Base-by-base conservation (phyloP, 2,329 filamentous ascomycete species). In the Rhytidhysteron rufulum region DNA sequence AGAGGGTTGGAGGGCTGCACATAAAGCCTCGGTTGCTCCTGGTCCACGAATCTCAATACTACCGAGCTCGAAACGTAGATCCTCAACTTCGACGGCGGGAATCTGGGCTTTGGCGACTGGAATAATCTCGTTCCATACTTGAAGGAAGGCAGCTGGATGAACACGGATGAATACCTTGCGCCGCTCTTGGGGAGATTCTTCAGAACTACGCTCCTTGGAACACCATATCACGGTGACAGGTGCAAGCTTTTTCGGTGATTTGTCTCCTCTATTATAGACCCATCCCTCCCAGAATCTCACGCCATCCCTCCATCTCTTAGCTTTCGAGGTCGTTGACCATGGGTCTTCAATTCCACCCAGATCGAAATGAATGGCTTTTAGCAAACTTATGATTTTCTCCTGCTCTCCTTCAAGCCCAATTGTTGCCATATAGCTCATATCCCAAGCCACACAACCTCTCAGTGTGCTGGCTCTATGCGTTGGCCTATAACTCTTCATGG, bases 381-480 rank as follows among this genome's bases (percentile, higher is more conserved):
- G 62, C 8, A 91, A 71, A 27, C 78, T 76, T 40, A 82, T 72
- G 30, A 95, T 69, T 39, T 82, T 83, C 21, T 70, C 65, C 30
- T 79, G 70, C 11, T 72, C 68, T 0, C 90, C 93, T 50, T 84
- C 82, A 3, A 97, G 61, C 11, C 83, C 77, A 49, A 97, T 85
- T 1, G 88, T 95, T 51, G 87, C 86, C 71, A 93, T 85, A 61
- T 96, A 98, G 62, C 90, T 97, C 72, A 82, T 87, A 66, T 98
- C 93, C 89, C 91, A 97, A 1, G 83, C 83, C 31, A 97, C 73
- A 17, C 85, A 85, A 4, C 93, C 90, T 49, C 83, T 80, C 38
- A 83, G 76, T 20, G 82, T 82, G 38, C 82, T 80, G 17, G 88
- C 84, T 48, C 90, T 81, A 69, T 97, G 89, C 0, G 88, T 93